These are phyloP conservation scores for Cryptomeria japonica DNA, from an alignment of 75 land plant species.

Conservation along the genomic window DNA sequence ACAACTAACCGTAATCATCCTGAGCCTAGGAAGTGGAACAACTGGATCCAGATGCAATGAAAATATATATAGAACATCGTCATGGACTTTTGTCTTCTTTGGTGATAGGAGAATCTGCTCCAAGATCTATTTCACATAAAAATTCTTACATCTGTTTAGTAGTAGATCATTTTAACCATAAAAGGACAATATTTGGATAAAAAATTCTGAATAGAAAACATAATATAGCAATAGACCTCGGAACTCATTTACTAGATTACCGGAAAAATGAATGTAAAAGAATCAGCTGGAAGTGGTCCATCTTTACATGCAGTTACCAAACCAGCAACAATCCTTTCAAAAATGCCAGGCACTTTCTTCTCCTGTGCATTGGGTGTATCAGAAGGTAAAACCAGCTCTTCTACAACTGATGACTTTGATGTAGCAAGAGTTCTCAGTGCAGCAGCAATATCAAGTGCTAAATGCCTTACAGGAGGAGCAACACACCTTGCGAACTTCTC, in stretches of 20 bases:
- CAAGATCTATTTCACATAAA: slow-evolving; percentile 59
- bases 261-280: slow-evolving; percentile 90
- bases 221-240: background rate
- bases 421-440: slow-evolving; percentile 62
- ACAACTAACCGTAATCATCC: slow-evolving; percentile 79
- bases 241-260: slow-evolving; percentile 34
- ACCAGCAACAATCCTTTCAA: slow-evolving; percentile 72
- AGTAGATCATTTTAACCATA: background rate
- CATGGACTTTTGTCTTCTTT: slow-evolving; percentile 94
- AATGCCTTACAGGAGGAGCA: slow-evolving; percentile 70
- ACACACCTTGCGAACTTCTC: slow-evolving; percentile 81
- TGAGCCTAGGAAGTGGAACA: slow-evolving; percentile 84
- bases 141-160: background rate
- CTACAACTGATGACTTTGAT: slow-evolving; percentile 32
- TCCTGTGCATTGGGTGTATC: slow-evolving; percentile 24
- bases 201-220: too few relatives aligned
- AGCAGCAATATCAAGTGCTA: slow-evolving; percentile 89
- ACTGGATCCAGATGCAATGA: slow-evolving; percentile 85
- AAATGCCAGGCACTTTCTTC: slow-evolving; percentile 47
- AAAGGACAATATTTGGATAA: background rate
- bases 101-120: slow-evolving; percentile 77
- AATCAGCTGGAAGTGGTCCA: slow-evolving; percentile 91
- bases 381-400: slow-evolving; percentile 45
- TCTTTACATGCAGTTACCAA: slow-evolving; percentile 70
- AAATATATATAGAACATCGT: slow-evolving; percentile 73